Percentiles rank a stretch among this genome's conserved stretches.
phyloP scores from a whole-genome alignment of 2,329 filamentous ascomycete species.

The Penicillium sp. region DNA sequence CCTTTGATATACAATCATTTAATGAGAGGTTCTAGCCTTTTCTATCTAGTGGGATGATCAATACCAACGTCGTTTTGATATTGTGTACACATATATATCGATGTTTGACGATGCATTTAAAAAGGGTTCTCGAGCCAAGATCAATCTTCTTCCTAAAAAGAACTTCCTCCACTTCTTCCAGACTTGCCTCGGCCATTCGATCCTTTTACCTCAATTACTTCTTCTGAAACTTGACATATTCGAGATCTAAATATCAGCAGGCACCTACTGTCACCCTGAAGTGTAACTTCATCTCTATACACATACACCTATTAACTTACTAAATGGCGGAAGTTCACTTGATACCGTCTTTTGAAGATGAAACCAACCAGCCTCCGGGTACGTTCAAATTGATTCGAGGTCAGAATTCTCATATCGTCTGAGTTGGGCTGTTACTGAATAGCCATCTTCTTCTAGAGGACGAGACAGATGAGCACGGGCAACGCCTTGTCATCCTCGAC shows the following conservation, averaged over 20 bases:
- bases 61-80: not conserved
- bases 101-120: not conserved
- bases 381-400: slow-evolving; percentile 28
- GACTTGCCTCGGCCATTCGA: not conserved
- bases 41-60: not conserved
- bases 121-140: not conserved
- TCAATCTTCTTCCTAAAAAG: not conserved
- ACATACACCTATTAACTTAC: too few species aligned
- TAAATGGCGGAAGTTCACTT: slow-evolving; percentile 12
- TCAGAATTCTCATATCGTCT: not conserved
- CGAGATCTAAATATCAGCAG: not conserved
- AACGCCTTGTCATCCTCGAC: slow-evolving; percentile 31
- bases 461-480: slow-evolving; percentile 3
- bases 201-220: not conserved
- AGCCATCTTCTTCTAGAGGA: slow-evolving; percentile 8
- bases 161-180: not conserved
- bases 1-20: not conserved
- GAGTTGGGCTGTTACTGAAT: not conserved
- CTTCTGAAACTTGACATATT: not conserved
- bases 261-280: not conserved
- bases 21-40: not conserved
- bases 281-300: not conserved
- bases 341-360: not conserved
- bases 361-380: slow-evolving; percentile 20
- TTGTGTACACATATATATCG: not conserved